phyloP scores from a whole-genome alignment of 1,284 basidiomycete genomes.

The Lentinus polychrous region DNA sequence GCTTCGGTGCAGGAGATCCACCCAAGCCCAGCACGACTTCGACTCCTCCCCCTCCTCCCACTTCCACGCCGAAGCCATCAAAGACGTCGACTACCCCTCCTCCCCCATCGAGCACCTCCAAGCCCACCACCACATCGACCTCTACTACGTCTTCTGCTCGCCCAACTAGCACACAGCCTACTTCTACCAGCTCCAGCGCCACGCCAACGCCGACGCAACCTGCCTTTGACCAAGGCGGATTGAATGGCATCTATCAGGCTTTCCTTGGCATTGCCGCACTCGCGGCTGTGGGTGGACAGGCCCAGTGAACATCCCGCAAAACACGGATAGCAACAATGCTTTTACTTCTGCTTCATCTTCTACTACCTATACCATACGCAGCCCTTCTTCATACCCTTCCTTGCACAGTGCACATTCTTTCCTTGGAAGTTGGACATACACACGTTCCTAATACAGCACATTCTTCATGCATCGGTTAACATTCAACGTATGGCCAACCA shows the following conservation, averaged over 20 bases:
- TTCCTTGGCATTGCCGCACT: constrained; percentile 4
- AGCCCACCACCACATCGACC: neutral
- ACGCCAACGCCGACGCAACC: constrained; percentile 3
- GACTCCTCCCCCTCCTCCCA: constrained; percentile 10
- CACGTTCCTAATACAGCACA: too few species aligned
- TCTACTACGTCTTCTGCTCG: constrained; percentile 2
- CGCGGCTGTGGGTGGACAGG: neutral
- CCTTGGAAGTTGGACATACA: neutral
- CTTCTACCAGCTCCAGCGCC: constrained; percentile 8
- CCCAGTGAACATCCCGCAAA: neutral
- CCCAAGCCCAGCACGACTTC: constrained; percentile 10
- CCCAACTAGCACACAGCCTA: neutral
- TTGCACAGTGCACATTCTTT: too few species aligned
- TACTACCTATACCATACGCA: neutral
- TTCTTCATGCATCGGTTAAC: too few species aligned
- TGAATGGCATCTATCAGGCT: constrained; percentile 3
- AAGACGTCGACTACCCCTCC: constrained; percentile 10
- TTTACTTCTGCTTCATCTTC: neutral
- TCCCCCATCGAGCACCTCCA: constrained; percentile 4
- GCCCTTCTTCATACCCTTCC: neutral
- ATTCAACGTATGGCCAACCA: too few species aligned
- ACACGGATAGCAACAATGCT: neutral
- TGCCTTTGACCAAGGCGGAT: constrained; percentile 1
- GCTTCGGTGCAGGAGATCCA: constrained; percentile 10
- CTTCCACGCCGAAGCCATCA: constrained; percentile 1